These are phyloP conservation scores for Curvularia sp. DNA, from an alignment of 2,329 filamentous ascomycete genomes.

Conservation along the genomic window DNA sequence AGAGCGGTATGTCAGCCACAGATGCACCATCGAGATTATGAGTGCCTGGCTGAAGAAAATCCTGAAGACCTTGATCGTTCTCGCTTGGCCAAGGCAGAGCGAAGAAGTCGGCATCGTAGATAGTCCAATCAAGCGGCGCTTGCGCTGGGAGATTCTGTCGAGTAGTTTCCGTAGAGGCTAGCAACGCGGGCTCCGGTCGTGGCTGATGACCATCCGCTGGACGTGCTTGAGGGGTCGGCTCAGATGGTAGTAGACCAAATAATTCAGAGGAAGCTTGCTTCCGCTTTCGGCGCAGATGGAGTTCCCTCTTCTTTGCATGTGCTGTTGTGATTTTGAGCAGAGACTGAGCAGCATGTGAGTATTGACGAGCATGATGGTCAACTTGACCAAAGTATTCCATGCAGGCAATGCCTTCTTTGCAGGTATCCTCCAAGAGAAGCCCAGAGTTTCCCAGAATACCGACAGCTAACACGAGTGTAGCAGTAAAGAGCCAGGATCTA, in stretches of 20 bases:
- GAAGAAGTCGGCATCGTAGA: conserved; percentile 44
- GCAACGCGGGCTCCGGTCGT: conserved; percentile 7
- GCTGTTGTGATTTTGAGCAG: conserved; percentile 34
- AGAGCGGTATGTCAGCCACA: conserved; percentile 42
- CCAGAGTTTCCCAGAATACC: conserved; percentile 36
- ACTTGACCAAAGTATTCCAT: conserved; percentile 38
- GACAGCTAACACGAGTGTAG: conserved; percentile 39
- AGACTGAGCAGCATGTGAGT: conserved; percentile 37
- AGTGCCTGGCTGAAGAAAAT: conserved; percentile 42
- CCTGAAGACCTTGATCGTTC: conserved; percentile 41
- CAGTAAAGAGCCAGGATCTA: conserved; percentile 43
- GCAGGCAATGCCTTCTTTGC: conserved; percentile 32
- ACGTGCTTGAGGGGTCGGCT: conserved; percentile 4
- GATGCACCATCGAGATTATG: conserved; percentile 39
- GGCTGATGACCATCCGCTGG: conserved; percentile 1
- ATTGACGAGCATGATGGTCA: conserved; percentile 43
- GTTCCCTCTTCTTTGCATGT: conserved; percentile 36
- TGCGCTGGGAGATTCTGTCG: conserved; percentile 15
- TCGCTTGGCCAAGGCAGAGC: conserved; percentile 41
- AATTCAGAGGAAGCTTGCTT: conserved; percentile 41
- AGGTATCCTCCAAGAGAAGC: conserved; percentile 29
- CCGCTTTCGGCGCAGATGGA: conserved; percentile 29
- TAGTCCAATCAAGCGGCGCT: conserved; percentile 38
- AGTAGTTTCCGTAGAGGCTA: conserved; percentile 9
- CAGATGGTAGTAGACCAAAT: conserved; percentile 35